These are phyloP conservation scores for Biscogniauxia marginata DNA, from an alignment of 2,329 filamentous ascomycete genomes.

Conservation along the genomic window DNA sequence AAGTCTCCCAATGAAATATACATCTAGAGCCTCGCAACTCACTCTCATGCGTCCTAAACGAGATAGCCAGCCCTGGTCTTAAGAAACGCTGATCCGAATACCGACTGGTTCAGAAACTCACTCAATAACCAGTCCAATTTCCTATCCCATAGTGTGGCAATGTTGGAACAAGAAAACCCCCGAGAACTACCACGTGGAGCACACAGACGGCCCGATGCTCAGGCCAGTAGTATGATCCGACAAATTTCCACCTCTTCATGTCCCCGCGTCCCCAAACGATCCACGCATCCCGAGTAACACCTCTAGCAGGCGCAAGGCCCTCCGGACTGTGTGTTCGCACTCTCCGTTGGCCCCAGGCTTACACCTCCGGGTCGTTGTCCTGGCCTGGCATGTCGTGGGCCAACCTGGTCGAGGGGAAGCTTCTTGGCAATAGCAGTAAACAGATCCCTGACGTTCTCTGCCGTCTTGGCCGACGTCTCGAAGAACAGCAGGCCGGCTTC, in stretches of 20 bases:
- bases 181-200: not conserved
- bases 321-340: slow-evolving; percentile 54
- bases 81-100: not conserved
- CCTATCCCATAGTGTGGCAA: not conserved
- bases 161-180: not conserved
- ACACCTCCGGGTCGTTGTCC: slow-evolving; percentile 58
- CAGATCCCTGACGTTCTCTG: slow-evolving; percentile 91
- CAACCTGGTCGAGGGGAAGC: slow-evolving; percentile 90
- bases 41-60: not conserved
- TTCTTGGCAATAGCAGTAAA: slow-evolving; percentile 99
- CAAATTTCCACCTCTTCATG: not conserved
- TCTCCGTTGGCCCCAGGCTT: slow-evolving; percentile 53
- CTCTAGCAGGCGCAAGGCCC: slow-evolving; percentile 57
- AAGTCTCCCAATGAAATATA: not conserved
- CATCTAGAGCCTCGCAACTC: not conserved
- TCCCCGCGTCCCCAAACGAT: slow-evolving; percentile 13
- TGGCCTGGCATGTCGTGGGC: slow-evolving; percentile 78
- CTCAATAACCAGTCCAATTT: not conserved
- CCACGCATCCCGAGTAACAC: slow-evolving; percentile 19
- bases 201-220: not conserved
- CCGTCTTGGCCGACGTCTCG: slow-evolving; percentile 96
- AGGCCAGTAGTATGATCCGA: not conserved
- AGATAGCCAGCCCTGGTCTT: not conserved
- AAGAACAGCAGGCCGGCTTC: slow-evolving; percentile 97
- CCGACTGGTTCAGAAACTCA: not conserved